phyloP scores from a whole-genome alignment of 2,329 filamentous ascomycete species.

The Cladosporium sp. region DNA sequence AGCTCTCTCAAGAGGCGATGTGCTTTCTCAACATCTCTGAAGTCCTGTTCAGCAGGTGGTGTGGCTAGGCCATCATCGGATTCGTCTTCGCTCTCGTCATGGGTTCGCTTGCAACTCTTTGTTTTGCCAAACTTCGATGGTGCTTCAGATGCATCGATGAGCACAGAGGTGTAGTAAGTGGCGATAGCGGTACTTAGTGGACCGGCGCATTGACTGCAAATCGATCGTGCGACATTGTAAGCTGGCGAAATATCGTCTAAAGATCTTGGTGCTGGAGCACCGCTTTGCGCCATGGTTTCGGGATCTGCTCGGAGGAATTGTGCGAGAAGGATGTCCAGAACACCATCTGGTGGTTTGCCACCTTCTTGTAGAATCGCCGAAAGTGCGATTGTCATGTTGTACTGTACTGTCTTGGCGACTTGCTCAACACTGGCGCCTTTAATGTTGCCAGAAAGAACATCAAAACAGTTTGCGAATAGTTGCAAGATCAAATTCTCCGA shows the following conservation, averaged over 20 bases:
- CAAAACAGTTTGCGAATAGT: constrained; percentile 86
- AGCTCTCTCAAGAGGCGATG: constrained; percentile 86
- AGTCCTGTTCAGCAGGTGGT: constrained; percentile 71
- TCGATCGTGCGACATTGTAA: constrained; percentile 92
- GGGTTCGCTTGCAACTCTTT: constrained; percentile 33
- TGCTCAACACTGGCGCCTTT: constrained; percentile 74
- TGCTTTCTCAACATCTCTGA: constrained; percentile 84
- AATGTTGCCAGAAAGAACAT: constrained; percentile 76
- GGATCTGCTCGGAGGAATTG: constrained; percentile 90
- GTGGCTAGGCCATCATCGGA: constrained; percentile 37
- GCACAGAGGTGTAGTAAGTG: constrained; percentile 95
- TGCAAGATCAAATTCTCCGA: constrained; percentile 73
- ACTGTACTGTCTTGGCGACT: constrained; percentile 88
- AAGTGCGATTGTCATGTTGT: constrained; percentile 82
- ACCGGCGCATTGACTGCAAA: constrained; percentile 83
- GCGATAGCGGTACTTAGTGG: constrained; percentile 94
- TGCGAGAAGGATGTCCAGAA: constrained; percentile 89
- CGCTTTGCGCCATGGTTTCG: constrained; percentile 30
- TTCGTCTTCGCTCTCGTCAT: constrained; percentile 39
- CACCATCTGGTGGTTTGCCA: constrained; percentile 68
- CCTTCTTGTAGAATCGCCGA: constrained; percentile 85
- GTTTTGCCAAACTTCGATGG: constrained; percentile 43
- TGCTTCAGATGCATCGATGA: constrained; percentile 68
- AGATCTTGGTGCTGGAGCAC: constrained; percentile 43
- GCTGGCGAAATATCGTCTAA: constrained; percentile 84